A percentile compares a stretch with the other conserved stretches of the same genome.
Evolutionary conservation across 345 rosid species (phyloP).

Genomic region (Physaria fendleri): DNA sequence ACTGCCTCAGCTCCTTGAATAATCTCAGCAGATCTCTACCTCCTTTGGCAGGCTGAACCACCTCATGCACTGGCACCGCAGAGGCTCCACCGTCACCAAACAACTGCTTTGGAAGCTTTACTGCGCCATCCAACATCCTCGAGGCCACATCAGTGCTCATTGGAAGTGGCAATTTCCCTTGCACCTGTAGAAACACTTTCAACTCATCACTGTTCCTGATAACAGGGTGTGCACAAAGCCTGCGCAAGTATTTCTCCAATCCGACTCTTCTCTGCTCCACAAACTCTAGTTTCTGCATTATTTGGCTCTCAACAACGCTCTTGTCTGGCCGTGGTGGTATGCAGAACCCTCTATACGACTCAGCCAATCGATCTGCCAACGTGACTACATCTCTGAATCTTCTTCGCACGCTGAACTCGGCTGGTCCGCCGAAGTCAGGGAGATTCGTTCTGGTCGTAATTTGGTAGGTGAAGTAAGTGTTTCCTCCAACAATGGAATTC

Average conservation of each 20-base stretch:
- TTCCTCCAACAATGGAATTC: constrained; percentile 78
- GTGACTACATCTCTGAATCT: constrained; percentile 82
- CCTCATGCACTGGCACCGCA: constrained; percentile 58
- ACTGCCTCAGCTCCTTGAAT: constrained; percentile 89
- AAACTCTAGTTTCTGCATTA: constrained; percentile 95
- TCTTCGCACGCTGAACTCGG: constrained; percentile 71
- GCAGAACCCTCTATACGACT: constrained; percentile 73
- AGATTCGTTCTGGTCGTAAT: constrained; percentile 85
- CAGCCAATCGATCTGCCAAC: constrained; percentile 68
- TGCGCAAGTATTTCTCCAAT: constrained; percentile 74
- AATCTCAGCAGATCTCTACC: constrained; percentile 85
- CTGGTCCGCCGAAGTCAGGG: constrained; percentile 45
- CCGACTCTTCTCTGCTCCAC: constrained; percentile 89
- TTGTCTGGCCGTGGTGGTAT: constrained; percentile 92
- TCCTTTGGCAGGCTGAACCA: constrained; percentile 79
- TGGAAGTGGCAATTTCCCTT: constrained; percentile 64
- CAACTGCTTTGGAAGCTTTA: constrained; percentile 78
- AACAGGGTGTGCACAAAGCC: constrained; percentile 65
- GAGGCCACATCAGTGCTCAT: constrained; percentile 84
- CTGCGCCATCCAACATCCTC: constrained; percentile 91
- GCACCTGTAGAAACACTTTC: constrained; percentile 69
- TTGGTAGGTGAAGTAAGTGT: constrained; percentile 57
- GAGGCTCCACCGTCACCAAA: constrained; percentile 56
- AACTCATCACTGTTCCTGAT: constrained; percentile 76
- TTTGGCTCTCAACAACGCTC: constrained; percentile 88